phyloP scores from a whole-genome alignment of 148 eudicot species.

The Suaeda aralocaspica region DNA sequence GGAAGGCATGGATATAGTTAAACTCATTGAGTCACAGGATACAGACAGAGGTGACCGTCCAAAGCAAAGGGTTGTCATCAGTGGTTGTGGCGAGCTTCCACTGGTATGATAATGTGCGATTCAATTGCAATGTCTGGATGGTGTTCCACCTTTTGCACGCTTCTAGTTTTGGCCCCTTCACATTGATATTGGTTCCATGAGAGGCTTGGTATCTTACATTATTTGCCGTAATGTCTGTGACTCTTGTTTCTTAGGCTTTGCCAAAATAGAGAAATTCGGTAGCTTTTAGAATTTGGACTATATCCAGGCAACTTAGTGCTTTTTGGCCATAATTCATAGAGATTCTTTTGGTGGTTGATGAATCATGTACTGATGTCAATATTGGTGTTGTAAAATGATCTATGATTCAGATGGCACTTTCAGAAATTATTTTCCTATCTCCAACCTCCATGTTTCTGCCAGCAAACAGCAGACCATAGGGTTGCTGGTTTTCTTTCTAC shows the following conservation, averaged over 20 bases:
- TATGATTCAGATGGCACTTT: neutral
- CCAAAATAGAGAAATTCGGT: slow-evolving; percentile 9
- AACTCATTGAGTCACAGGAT: slow-evolving; percentile 72
- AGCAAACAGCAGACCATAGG: neutral
- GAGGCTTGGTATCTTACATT: slow-evolving; percentile 11
- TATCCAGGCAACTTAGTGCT: neutral
- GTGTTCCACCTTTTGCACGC: neutral
- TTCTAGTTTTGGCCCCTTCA: neutral
- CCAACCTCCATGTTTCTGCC: neutral
- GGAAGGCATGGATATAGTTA: slow-evolving; percentile 92
- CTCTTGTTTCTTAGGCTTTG: neutral
- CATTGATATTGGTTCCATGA: neutral
- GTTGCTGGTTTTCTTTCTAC: too few relatives aligned
- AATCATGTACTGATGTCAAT: slow-evolving; percentile 5
- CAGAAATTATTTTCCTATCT: neutral
- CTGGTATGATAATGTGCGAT: slow-evolving; percentile 30
- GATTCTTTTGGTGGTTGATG: neutral
- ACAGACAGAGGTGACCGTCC: slow-evolving; percentile 97
- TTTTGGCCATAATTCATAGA: neutral
- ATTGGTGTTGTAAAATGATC: slow-evolving; percentile 8
- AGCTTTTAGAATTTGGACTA: slow-evolving; percentile 1
- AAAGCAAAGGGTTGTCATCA: slow-evolving; percentile 62
- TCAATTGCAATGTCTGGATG: neutral
- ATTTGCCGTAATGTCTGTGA: neutral
- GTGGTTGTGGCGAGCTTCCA: slow-evolving; percentile 89